phyloP scores from a whole-genome alignment of 176 grass and related monocot genomes.

The Leersia perrieri region DNA sequence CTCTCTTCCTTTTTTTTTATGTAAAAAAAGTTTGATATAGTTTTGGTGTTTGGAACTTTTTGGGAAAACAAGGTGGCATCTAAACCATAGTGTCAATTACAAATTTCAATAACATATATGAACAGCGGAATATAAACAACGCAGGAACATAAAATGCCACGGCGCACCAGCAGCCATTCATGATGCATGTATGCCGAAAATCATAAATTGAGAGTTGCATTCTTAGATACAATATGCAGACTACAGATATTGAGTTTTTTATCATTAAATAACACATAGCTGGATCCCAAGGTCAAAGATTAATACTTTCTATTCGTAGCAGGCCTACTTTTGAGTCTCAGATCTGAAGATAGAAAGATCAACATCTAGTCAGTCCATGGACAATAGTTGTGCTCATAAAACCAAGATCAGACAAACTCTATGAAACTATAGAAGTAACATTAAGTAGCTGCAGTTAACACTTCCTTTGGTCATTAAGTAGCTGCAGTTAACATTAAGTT shows the following conservation, averaged over 20 bases:
- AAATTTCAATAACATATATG: not conserved
- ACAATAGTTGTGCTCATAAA: not conserved
- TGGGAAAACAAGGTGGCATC: not conserved
- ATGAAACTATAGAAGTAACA: not conserved
- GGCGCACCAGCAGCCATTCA: not conserved
- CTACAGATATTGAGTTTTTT: not conserved
- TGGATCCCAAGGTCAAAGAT: not conserved
- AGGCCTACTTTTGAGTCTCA: not conserved
- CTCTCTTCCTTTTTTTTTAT: no score
- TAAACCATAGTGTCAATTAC: not conserved
- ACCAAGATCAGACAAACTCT: not conserved
- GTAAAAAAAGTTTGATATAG: not conserved
- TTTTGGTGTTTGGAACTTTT: not conserved
- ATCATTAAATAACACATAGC: not conserved
- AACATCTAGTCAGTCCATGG: not conserved
- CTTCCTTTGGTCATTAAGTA: not conserved
- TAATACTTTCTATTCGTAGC: not conserved
- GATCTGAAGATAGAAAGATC: not conserved
- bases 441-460: not conserved
- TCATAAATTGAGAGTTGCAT: not conserved
- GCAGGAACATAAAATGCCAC: not conserved
- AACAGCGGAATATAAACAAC: not conserved
- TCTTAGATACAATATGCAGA: not conserved
- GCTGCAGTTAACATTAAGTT: not conserved
- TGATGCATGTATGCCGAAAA: not conserved